Evolutionary conservation across 2,329 filamentous ascomycete species (phyloP).

Genomic region (Cordyceps tenuipes): DNA sequence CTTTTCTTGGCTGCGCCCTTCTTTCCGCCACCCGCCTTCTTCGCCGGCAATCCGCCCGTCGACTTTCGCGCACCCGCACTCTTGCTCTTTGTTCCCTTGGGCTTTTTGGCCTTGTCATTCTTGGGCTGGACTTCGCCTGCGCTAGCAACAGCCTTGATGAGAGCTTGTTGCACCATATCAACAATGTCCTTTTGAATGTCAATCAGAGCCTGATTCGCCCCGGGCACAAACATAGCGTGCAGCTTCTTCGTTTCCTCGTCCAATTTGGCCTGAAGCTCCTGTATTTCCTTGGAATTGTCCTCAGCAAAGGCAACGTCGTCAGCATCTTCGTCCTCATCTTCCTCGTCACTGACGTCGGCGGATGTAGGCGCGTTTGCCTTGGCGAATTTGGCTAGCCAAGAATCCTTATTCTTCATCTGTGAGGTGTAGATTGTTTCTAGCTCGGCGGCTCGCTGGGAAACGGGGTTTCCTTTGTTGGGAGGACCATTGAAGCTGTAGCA

Average conservation of each 20-base stretch:
- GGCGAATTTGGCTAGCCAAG: conserved; percentile 71
- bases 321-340: conserved; percentile 63
- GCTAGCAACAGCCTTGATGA: conserved; percentile 63
- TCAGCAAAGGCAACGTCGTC: conserved; percentile 29
- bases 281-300: conserved; percentile 35
- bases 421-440: conserved; percentile 67
- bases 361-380: conserved; percentile 42
- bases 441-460: conserved; percentile 62
- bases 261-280: conserved; percentile 43
- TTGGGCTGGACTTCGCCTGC: conserved; percentile 42
- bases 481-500: conserved; percentile 82
- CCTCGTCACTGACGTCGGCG: conserved; percentile 59
- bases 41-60: conserved; percentile 27
- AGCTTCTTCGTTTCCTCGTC: conserved; percentile 51
- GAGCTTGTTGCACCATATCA: conserved; percentile 57
- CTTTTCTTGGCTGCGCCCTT: conserved; percentile 39
- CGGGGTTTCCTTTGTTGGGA: conserved; percentile 51
- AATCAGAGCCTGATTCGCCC: conserved; percentile 44
- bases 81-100: conserved; percentile 50
- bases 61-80: conserved; percentile 35
- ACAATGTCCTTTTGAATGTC: conserved; percentile 54
- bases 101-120: conserved; percentile 49
- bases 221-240: conserved; percentile 43
- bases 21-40: conserved; percentile 33
- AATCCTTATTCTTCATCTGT: conserved; percentile 70